A percentile compares a stretch with the other conserved stretches of the same genome.
phyloP scores from a whole-genome alignment of 225 moss, liverwort and hornwort species.

The Climacium dendroides region DNA sequence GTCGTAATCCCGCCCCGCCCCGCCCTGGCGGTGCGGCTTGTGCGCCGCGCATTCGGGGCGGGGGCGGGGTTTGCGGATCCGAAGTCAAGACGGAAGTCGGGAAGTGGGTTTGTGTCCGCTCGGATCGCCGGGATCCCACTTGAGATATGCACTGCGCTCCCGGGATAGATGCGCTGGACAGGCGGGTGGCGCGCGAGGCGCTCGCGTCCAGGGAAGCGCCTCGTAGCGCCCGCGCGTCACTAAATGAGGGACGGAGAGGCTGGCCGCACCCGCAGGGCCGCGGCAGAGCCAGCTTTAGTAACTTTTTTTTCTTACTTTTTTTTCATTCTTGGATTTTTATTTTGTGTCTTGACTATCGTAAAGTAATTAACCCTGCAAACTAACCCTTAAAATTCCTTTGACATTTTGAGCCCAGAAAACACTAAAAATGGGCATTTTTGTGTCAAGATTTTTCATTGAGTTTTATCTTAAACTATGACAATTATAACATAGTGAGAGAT shows the following conservation, averaged over 20 bases:
- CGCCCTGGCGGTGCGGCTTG: neutral
- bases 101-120: neutral
- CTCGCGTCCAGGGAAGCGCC: neutral
- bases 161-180: neutral
- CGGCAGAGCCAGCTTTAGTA: too few relatives aligned
- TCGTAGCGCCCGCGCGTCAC: neutral
- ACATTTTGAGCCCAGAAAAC: neutral
- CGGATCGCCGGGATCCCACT: neutral
- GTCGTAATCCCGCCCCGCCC: neutral
- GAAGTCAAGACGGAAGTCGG: neutral
- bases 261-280: too few relatives aligned
- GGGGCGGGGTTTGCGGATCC: neutral
- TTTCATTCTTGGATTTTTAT: neutral
- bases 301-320: too few relatives aligned
- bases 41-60: neutral
- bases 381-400: neutral
- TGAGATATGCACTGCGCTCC: neutral
- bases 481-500: neutral
- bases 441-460: neutral
- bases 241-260: neutral
- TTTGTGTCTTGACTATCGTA: neutral
- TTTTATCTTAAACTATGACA: neutral
- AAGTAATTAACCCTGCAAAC: neutral
- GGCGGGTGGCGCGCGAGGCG: neutral
- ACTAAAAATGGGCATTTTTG: neutral